phyloP scores from a whole-genome alignment of 2,329 filamentous ascomycete species.

The Aspergillus japonicus region DNA sequence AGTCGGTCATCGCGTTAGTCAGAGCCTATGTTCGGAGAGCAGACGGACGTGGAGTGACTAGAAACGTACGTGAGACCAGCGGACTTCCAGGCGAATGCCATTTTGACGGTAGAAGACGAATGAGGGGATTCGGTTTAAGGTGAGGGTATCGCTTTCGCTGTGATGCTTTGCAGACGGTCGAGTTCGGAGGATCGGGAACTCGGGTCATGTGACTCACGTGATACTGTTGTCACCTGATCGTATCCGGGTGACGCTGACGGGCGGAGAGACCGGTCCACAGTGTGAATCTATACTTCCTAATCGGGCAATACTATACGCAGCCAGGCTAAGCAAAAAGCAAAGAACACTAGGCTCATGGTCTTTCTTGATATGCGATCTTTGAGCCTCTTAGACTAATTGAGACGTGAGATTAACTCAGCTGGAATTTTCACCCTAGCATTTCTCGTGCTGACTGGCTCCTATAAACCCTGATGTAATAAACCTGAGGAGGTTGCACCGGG shows the following conservation, averaged over 20 bases:
- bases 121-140: conserved; percentile 29
- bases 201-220: conserved; percentile 32
- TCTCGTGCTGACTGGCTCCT: too few relatives aligned
- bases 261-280: background rate
- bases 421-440: too few relatives aligned
- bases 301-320: background rate
- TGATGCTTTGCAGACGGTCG: conserved; percentile 33
- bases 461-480: too few relatives aligned
- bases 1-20: conserved; percentile 24
- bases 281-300: background rate
- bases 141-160: conserved; percentile 28
- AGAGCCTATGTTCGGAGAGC: conserved; percentile 6
- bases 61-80: conserved; percentile 83
- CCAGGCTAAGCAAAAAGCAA: too few relatives aligned
- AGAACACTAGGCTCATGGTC: too few relatives aligned
- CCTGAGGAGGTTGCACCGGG: too few relatives aligned
- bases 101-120: conserved; percentile 56
- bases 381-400: too few relatives aligned
- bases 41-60: conserved; percentile 24
- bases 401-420: too few relatives aligned
- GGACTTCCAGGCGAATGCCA: conserved; percentile 98
- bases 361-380: background rate
- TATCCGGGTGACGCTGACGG: background rate
- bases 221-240: background rate
- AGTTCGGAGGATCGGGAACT: conserved; percentile 37